phyloP scores from a whole-genome alignment of 208 protist species.

The Trypanosomatidae sp. region DNA sequence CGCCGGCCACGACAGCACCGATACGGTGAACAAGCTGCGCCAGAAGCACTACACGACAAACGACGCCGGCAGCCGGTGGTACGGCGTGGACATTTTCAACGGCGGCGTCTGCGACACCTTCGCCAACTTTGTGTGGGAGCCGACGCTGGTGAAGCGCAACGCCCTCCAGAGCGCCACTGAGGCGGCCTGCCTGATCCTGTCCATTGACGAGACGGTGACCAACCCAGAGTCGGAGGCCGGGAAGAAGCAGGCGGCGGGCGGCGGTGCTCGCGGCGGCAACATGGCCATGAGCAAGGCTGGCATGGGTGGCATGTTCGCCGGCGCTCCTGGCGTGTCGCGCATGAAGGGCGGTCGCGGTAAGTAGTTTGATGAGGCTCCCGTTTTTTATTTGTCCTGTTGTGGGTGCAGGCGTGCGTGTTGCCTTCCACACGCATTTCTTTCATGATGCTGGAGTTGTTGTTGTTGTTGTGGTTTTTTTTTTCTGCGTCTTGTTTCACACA shows the following conservation, averaged over 20 bases:
- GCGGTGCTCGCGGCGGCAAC: conserved; percentile 53
- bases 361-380: conserved; percentile 22
- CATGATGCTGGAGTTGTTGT: no score
- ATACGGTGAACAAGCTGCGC: conserved; percentile 99
- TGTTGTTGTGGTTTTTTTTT: no score
- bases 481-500: no score
- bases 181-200: conserved; percentile 99
- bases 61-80: conserved; percentile 85
- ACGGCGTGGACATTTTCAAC: conserved; percentile 98
- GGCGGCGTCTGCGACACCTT: conserved; percentile 98
- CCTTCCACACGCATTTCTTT: not conserved
- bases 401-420: not conserved
- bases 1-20: conserved; percentile 99
- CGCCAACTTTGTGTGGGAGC: conserved; percentile 99
- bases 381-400: no score
- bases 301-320: conserved; percentile 93
- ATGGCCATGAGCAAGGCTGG: conserved; percentile 90
- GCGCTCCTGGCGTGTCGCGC: conserved; percentile 81
- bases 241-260: conserved; percentile 86
- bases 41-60: conserved; percentile 93
- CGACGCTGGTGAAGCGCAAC: conserved; percentile 99
- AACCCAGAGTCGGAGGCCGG: conserved; percentile 92
- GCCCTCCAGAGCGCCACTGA: conserved; percentile 98
- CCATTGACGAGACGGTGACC: conserved; percentile 99
- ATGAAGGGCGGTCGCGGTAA: conserved; percentile 87